phyloP scores from a whole-genome alignment of 2,329 filamentous ascomycete genomes.

The Catunica adiposa region DNA sequence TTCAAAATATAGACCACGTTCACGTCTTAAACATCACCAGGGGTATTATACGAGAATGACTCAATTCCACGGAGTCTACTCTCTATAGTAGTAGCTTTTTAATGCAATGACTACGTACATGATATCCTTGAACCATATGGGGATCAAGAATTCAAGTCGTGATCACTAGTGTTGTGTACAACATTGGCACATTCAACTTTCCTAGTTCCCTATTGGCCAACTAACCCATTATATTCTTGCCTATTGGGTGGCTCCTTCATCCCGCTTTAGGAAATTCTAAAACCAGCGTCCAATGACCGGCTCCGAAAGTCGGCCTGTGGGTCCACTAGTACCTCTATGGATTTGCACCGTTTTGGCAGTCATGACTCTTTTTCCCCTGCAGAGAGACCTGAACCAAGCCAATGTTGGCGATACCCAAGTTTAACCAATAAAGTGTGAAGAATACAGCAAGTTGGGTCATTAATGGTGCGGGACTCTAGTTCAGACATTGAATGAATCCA shows the following conservation, averaged over 20 bases:
- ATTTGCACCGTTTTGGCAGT: not conserved
- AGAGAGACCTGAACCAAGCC: not conserved
- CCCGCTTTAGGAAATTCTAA: not conserved
- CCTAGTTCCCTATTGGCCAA: not conserved
- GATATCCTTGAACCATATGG: too few relatives aligned
- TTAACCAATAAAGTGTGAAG: not conserved
- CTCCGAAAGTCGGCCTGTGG: conserved; percentile 7
- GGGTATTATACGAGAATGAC: too few relatives aligned
- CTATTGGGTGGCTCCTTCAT: not conserved
- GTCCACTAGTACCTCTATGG: not conserved
- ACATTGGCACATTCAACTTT: not conserved
- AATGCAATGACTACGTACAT: too few relatives aligned
- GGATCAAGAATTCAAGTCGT: not conserved
- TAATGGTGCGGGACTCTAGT: too few relatives aligned
- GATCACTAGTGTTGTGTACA: not conserved
- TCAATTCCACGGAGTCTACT: too few relatives aligned
- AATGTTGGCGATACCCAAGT: not conserved
- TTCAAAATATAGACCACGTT: too few relatives aligned
- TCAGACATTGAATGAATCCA: too few relatives aligned
- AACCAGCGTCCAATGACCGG: not conserved
- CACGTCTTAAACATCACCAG: too few relatives aligned
- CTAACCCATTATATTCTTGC: not conserved
- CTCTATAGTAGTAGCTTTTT: too few relatives aligned
- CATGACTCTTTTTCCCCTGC: not conserved
- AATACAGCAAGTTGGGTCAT: not conserved